Evolutionary conservation across 495 filamentous ascomycete species (phyloP).

Genomic region (Penicillium fimorum): DNA sequence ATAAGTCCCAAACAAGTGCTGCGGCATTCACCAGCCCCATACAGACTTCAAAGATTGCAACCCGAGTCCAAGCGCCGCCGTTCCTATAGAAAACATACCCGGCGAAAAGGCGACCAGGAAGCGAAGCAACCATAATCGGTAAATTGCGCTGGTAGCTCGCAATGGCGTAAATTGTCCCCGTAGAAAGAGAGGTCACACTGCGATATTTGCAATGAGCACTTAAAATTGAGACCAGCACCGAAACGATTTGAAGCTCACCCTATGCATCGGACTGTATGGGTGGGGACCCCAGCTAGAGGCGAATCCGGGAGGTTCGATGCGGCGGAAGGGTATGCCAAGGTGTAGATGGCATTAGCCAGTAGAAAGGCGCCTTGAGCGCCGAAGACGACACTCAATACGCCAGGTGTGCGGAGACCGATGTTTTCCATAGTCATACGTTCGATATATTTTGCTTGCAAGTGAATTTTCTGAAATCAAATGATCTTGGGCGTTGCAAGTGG

Average conservation of each 20-base stretch:
- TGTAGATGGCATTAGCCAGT: constrained; percentile 22
- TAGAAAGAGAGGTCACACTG: no score
- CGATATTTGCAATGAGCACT: no score
- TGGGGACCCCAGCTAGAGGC: constrained; percentile 12
- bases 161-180: no score
- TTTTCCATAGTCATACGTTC: background rate
- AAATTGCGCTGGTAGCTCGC: no score
- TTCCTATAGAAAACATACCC: no score
- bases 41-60: background rate
- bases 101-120: no score
- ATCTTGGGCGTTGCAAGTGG: background rate
- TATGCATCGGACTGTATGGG: constrained; percentile 13
- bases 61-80: no score
- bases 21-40: constrained; percentile 13
- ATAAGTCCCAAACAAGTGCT: constrained; percentile 19
- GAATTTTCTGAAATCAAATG: background rate
- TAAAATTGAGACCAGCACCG: no score
- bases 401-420: constrained; percentile 20
- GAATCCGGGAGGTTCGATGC: background rate
- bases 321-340: background rate
- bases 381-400: constrained; percentile 15
- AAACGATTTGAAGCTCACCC: constrained; percentile 3
- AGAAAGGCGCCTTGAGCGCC: constrained; percentile 21
- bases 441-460: background rate
- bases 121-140: no score